phyloP scores from a whole-genome alignment of 345 rosid species.

The Mangifera indica region DNA sequence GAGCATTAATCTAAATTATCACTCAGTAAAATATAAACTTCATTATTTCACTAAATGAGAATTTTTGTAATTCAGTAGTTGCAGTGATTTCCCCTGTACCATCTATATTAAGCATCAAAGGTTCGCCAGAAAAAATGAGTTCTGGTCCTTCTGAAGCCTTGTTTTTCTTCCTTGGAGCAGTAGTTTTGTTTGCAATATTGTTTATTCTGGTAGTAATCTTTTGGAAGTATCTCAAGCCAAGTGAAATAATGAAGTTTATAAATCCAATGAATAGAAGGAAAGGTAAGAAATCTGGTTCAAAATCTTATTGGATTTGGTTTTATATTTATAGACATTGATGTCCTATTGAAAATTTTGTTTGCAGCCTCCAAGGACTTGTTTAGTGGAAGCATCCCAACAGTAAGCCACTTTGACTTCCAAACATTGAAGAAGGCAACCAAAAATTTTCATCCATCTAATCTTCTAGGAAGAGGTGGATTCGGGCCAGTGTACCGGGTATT shows the following conservation, averaged over 20 bases:
- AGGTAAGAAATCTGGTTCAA: constrained; percentile 20
- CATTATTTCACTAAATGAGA: background rate
- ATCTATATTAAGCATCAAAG: constrained; percentile 3
- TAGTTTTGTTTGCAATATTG: constrained; percentile 30
- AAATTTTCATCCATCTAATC: constrained; percentile 48
- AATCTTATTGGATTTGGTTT: background rate
- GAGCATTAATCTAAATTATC: too few species aligned
- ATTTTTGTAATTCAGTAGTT: background rate
- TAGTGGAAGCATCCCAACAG: constrained; percentile 41
- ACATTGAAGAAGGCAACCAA: constrained; percentile 63
- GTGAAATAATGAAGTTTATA: constrained; percentile 16
- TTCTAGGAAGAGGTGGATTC: constrained; percentile 66
- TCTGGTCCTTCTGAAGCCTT: constrained; percentile 26
- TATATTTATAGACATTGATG: background rate
- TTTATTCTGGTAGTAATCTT: constrained; percentile 27
- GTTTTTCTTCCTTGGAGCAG: constrained; percentile 36
- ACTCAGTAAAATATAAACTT: background rate
- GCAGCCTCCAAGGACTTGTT: constrained; percentile 42
- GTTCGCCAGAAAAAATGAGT: background rate
- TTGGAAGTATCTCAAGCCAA: constrained; percentile 30
- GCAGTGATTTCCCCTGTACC: constrained; percentile 28
- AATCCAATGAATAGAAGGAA: background rate
- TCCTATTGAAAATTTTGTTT: background rate
- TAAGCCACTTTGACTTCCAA: constrained; percentile 49
- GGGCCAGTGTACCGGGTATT: constrained; percentile 62